A percentile compares a stretch with the other conserved stretches of the same genome.
phyloP scores from a whole-genome alignment of 2,329 filamentous ascomycete genomes.

The Epichloe festucae region DNA sequence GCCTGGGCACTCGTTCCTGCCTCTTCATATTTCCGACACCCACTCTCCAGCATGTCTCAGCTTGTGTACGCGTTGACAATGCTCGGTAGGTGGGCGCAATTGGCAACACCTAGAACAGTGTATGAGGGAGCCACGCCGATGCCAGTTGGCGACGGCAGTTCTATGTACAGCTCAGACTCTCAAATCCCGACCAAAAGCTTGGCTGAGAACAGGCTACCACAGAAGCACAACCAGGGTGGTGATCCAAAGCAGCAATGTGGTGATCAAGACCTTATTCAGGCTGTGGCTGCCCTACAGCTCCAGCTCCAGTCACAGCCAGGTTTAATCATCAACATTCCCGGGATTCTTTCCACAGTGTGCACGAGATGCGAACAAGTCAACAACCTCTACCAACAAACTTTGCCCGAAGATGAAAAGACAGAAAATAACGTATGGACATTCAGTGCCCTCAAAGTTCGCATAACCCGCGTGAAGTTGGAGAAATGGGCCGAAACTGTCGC shows the following conservation, averaged over 20 bases:
- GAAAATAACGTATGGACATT: constrained; percentile 36
- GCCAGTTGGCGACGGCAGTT: constrained; percentile 13
- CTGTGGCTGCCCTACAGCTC: constrained; percentile 26
- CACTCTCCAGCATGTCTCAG: constrained; percentile 31
- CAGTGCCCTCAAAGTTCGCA: constrained; percentile 32
- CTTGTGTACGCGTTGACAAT: constrained; percentile 37
- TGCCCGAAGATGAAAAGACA: constrained; percentile 19
- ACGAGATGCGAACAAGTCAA: constrained; percentile 31
- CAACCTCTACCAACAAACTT: constrained; percentile 19
- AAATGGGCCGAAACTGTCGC: constrained; percentile 33
- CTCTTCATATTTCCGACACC: constrained; percentile 29
- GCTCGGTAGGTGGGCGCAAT: constrained; percentile 37
- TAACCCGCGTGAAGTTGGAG: constrained; percentile 32
- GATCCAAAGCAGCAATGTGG: constrained; percentile 9
- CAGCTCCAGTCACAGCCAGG: constrained; percentile 31
- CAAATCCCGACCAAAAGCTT: constrained; percentile 9
- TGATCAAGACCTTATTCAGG: constrained; percentile 25
- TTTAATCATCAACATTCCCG: constrained; percentile 30
- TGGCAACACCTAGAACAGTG: constrained; percentile 25
- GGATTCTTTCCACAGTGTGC: constrained; percentile 28
- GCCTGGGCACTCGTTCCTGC: constrained; percentile 32
- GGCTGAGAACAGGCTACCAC: neutral
- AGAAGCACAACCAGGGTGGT: neutral
- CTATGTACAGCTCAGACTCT: constrained; percentile 13
- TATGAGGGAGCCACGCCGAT: constrained; percentile 13